Conservation (phyloP, 805 yeast species). For the Nakazawaea holstii region DNA sequence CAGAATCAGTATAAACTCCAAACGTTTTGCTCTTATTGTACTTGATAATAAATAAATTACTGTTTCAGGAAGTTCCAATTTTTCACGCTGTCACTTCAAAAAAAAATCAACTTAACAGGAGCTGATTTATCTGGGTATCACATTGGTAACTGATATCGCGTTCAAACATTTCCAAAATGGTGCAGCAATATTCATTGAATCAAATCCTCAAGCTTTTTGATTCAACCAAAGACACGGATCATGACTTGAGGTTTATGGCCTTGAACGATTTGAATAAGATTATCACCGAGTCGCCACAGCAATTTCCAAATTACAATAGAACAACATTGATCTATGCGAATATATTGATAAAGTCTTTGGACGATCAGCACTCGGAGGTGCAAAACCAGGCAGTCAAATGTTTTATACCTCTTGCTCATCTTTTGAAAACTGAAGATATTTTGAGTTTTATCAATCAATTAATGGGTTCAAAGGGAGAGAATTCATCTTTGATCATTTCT, state of each 20-base stretch:
- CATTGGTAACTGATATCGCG: not conserved
- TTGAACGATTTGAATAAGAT: conserved; percentile 59
- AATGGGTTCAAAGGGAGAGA: conserved; percentile 14
- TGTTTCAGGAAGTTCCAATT: not conserved
- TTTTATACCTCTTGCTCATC: conserved; percentile 30
- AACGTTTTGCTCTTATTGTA: not conserved
- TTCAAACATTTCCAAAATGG: not conserved
- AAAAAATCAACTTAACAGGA: conserved; percentile 1
- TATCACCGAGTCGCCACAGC: conserved; percentile 19
- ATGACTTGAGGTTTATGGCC: conserved; percentile 84
- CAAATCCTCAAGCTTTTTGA: conserved; percentile 26
- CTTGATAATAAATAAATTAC: not conserved
- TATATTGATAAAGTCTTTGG: conserved; percentile 23
- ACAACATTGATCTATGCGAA: conserved; percentile 3
- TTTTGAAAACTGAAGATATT: conserved; percentile 26
- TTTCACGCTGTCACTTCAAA: not conserved
- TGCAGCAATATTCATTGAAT: conserved; percentile 4
- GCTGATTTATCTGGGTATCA: too few relatives aligned
- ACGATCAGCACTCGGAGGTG: conserved; percentile 66
- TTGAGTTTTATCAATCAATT: conserved; percentile 24
- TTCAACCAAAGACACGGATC: conserved; percentile 61
- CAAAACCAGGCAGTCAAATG: conserved; percentile 69
- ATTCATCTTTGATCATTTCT: conserved; percentile 30
- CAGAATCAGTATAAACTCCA: not conserved
- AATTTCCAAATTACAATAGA: conserved; percentile 14